These are phyloP conservation scores for Emmonsia crescens DNA, from an alignment of 2,329 filamentous ascomycete species.

Conservation along the genomic window DNA sequence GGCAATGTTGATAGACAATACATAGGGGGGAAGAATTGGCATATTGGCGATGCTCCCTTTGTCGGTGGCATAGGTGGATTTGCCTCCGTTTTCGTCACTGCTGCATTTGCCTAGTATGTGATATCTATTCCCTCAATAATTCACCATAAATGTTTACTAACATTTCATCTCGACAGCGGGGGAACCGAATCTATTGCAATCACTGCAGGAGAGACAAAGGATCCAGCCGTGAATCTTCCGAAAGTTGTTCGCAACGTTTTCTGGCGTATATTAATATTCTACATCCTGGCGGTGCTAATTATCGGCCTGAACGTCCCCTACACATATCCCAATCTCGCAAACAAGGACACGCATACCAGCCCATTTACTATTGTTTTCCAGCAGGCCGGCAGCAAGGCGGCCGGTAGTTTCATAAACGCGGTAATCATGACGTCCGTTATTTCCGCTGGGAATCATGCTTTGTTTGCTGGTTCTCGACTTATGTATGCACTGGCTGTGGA, in stretches of 20 bases:
- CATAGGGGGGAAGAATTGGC: constrained; percentile 50
- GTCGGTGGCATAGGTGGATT: constrained; percentile 56
- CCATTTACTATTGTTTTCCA: constrained; percentile 54
- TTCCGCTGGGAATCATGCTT: constrained; percentile 48
- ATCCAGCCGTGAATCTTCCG: constrained; percentile 51
- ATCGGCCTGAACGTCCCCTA: constrained; percentile 52
- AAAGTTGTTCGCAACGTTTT: constrained; percentile 56
- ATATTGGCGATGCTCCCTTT: constrained; percentile 51
- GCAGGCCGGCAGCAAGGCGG: constrained; percentile 43
- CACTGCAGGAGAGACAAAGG: constrained; percentile 54
- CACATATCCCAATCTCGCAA: constrained; percentile 37
- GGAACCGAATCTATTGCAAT: constrained; percentile 57
- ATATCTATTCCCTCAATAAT: not conserved
- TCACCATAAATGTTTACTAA: constrained; percentile 8
- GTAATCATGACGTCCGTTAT: constrained; percentile 50
- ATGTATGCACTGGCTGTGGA: constrained; percentile 48
- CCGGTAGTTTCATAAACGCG: constrained; percentile 50
- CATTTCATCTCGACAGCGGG: constrained; percentile 25
- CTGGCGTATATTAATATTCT: constrained; percentile 51
- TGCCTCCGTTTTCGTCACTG: constrained; percentile 52
- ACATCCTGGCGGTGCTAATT: constrained; percentile 41
- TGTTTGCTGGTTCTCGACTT: constrained; percentile 47
- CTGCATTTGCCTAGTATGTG: constrained; percentile 47
- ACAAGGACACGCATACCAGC: constrained; percentile 37
- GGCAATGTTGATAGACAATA: constrained; percentile 45